Conservation (phyloP, 2,329 filamentous ascomycete species). For the Clonostachys rosea region DNA sequence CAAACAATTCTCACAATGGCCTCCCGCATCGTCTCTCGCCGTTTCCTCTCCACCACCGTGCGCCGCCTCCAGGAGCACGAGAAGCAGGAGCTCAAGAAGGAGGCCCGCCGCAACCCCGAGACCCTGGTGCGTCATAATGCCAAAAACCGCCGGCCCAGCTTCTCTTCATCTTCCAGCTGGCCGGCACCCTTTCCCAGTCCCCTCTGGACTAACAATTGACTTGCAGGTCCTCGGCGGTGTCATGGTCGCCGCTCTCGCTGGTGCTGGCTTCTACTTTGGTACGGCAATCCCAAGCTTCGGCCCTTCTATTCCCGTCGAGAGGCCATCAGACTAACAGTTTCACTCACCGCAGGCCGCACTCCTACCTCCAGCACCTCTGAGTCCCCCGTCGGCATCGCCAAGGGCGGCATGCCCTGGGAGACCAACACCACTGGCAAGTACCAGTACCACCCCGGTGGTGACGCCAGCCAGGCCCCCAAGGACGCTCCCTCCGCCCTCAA, state of each 20-base stretch:
- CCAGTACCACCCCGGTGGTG: slow-evolving; percentile 82
- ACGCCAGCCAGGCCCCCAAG: slow-evolving; percentile 68
- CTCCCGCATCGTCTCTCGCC: slow-evolving; percentile 46
- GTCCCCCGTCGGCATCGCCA: slow-evolving; percentile 66
- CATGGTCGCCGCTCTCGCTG: slow-evolving; percentile 83
- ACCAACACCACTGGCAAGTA: slow-evolving; percentile 60
- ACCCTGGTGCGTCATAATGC: slow-evolving; percentile 34
- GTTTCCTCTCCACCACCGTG: slow-evolving; percentile 48
- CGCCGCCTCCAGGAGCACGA: slow-evolving; percentile 42
- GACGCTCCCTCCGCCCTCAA: slow-evolving; percentile 95
- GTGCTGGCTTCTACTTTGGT: slow-evolving; percentile 90
- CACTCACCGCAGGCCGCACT: slow-evolving; percentile 56
- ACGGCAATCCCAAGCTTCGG: slow-evolving; percentile 16
- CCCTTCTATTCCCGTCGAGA: neutral
- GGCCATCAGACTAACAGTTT: neutral
- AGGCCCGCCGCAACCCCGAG: slow-evolving; percentile 51
- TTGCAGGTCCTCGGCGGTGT: slow-evolving; percentile 80
- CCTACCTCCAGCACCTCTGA: slow-evolving; percentile 85
- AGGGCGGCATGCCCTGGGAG: slow-evolving; percentile 90
- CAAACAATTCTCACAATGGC: slow-evolving; percentile 39
- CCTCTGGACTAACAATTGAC: slow-evolving; percentile 1
- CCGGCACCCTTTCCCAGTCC: slow-evolving; percentile 5
- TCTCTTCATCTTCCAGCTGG: neutral
- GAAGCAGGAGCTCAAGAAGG: slow-evolving; percentile 47
- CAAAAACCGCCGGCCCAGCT: neutral